Evolutionary conservation across 441 rosid species (phyloP).

Genomic region (Metrosideros polymorpha): DNA sequence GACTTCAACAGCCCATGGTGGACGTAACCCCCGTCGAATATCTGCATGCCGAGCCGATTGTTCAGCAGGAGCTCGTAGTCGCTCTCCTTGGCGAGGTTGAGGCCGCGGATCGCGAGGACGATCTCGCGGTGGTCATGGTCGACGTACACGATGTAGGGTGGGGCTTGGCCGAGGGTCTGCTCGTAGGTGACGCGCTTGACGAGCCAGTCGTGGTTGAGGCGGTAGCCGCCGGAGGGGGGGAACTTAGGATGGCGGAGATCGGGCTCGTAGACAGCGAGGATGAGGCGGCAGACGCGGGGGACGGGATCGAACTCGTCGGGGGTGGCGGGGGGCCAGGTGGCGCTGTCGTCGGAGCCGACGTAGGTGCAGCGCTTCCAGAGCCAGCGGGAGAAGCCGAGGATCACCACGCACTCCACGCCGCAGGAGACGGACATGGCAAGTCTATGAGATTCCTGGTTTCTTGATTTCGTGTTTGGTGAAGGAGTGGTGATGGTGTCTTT

Average conservation of each 20-base stretch:
- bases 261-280: slow-evolving; percentile 75
- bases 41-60: slow-evolving; percentile 58
- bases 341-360: slow-evolving; percentile 75
- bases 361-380: slow-evolving; percentile 89
- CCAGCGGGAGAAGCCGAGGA: slow-evolving; percentile 72
- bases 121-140: slow-evolving; percentile 63
- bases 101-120: slow-evolving; percentile 70
- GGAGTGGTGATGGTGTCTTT: not conserved
- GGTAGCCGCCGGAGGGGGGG: slow-evolving; percentile 47
- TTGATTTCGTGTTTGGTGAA: not conserved
- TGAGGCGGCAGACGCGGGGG: slow-evolving; percentile 62
- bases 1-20: slow-evolving; percentile 74
- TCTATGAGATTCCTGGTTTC: not conserved
- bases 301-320: slow-evolving; percentile 68
- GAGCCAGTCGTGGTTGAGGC: slow-evolving; percentile 49
- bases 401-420: slow-evolving; percentile 59
- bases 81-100: slow-evolving; percentile 60
- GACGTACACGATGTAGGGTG: slow-evolving; percentile 74
- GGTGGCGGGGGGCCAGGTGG: slow-evolving; percentile 63
- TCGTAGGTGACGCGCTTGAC: slow-evolving; percentile 59
- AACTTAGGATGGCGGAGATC: slow-evolving; percentile 50
- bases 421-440: slow-evolving; percentile 58
- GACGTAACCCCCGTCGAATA: slow-evolving; percentile 74
- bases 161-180: slow-evolving; percentile 54
- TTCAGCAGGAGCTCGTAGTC: slow-evolving; percentile 72